Evolutionary conservation across 2,329 filamentous ascomycete genomes (phyloP).

Genomic region (Calonectria crousiana): DNA sequence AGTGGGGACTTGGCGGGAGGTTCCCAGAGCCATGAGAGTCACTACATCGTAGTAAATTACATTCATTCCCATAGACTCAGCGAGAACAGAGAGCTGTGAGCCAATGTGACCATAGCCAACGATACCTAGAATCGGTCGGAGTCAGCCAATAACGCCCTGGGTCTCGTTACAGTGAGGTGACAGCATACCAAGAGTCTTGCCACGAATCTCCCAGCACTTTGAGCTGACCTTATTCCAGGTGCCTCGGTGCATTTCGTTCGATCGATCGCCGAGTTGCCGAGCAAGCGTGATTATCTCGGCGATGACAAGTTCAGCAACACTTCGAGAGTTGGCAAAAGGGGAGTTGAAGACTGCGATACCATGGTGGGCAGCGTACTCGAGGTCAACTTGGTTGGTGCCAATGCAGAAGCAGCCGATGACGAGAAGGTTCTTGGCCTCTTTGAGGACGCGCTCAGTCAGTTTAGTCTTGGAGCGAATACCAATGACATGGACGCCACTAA

Average conservation of each 20-base stretch:
- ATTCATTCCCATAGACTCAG: slow-evolving; percentile 97
- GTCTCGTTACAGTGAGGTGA: slow-evolving; percentile 33
- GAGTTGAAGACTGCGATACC: slow-evolving; percentile 99
- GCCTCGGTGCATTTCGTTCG: slow-evolving; percentile 91
- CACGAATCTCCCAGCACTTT: slow-evolving; percentile 97
- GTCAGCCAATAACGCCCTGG: background rate
- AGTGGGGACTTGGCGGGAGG: slow-evolving; percentile 83
- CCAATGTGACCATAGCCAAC: slow-evolving; percentile 98
- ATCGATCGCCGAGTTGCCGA: slow-evolving; percentile 92
- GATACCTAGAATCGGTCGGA: slow-evolving; percentile 68
- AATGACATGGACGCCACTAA: slow-evolving; percentile 93
- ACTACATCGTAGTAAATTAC: slow-evolving; percentile 98
- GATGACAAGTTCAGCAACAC: slow-evolving; percentile 96
- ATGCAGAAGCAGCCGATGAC: slow-evolving; percentile 99
- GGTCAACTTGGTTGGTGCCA: slow-evolving; percentile 94
- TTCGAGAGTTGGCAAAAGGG: slow-evolving; percentile 97
- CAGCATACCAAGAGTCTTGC: slow-evolving; percentile 87
- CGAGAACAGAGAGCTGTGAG: slow-evolving; percentile 92
- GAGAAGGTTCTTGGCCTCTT: slow-evolving; percentile 92
- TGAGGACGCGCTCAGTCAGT: slow-evolving; percentile 85
- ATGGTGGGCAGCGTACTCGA: slow-evolving; percentile 83
- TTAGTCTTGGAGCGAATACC: slow-evolving; percentile 99
- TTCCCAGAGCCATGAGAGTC: slow-evolving; percentile 94
- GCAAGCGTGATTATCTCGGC: slow-evolving; percentile 92
- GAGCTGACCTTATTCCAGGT: slow-evolving; percentile 98